phyloP scores from a whole-genome alignment of 2,329 filamentous ascomycete genomes.

The Penicillium sp. region DNA sequence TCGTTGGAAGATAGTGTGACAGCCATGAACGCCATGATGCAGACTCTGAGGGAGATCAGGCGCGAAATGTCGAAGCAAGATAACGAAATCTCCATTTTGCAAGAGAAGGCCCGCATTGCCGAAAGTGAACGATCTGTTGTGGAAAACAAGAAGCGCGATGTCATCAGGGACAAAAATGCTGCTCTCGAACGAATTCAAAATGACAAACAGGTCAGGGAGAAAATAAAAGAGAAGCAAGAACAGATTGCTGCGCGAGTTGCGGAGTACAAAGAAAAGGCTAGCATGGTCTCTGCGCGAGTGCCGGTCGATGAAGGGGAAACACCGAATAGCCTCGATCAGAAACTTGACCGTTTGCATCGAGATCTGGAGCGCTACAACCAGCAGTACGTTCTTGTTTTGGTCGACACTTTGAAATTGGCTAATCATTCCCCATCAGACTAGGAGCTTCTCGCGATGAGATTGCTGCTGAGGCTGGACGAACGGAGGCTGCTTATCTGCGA shows the following conservation, averaged over 20 bases:
- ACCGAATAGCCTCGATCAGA: conserved; percentile 49
- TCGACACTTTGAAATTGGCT: conserved; percentile 14
- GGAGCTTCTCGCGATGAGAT: conserved; percentile 67
- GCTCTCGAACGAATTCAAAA: conserved; percentile 54
- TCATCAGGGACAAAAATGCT: conserved; percentile 61
- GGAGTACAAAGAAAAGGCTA: conserved; percentile 57
- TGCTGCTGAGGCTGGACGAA: conserved; percentile 45
- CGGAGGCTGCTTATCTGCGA: conserved; percentile 36
- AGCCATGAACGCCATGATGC: conserved; percentile 46
- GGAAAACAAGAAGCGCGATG: conserved; percentile 51
- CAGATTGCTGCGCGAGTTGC: conserved; percentile 50
- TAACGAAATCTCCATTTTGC: conserved; percentile 33
- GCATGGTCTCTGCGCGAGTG: conserved; percentile 56
- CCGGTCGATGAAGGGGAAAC: conserved; percentile 65
- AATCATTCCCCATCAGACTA: conserved; percentile 42
- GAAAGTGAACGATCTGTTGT: conserved; percentile 53
- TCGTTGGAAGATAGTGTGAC: conserved; percentile 51
- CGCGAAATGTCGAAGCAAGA: conserved; percentile 38
- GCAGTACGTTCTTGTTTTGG: conserved; percentile 35
- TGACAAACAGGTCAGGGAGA: conserved; percentile 47
- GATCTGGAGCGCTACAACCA: conserved; percentile 59
- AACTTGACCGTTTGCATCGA: conserved; percentile 52
- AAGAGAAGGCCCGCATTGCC: conserved; percentile 54
- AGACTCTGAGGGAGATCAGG: conserved; percentile 34
- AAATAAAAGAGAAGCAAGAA: conserved; percentile 50